Conservation (phyloP, 2,329 filamentous ascomycete species). For the Verticillium alfalfae region DNA sequence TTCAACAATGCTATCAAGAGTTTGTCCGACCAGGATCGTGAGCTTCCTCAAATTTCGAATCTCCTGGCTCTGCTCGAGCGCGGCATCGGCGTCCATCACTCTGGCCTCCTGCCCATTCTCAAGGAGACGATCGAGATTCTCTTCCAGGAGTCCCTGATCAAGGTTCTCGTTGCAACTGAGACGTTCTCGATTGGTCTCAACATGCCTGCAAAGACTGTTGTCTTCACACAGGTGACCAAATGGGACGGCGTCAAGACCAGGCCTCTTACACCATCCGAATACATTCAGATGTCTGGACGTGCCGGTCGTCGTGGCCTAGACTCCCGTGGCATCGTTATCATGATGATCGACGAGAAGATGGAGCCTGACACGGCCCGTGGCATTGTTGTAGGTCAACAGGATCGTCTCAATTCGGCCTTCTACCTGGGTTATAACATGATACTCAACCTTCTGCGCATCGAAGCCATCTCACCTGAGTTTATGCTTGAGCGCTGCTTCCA, state of each 20-base stretch:
- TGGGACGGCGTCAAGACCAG: conserved; percentile 79
- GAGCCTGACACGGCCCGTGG: conserved; percentile 90
- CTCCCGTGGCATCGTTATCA: conserved; percentile 96
- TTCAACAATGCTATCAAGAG: conserved; percentile 91
- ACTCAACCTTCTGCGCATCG: conserved; percentile 91
- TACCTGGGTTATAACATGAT: conserved; percentile 99
- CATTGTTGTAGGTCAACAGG: conserved; percentile 94
- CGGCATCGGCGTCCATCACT: conserved; percentile 96
- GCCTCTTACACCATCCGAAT: conserved; percentile 90
- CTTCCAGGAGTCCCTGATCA: conserved; percentile 96
- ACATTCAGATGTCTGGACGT: conserved; percentile 97
- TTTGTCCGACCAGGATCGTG: conserved; percentile 84
- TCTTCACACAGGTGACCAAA: conserved; percentile 96
- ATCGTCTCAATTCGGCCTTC: conserved; percentile 95
- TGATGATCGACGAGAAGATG: conserved; percentile 98
- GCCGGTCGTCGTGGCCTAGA: conserved; percentile 95
- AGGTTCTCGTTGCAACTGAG: conserved; percentile 95
- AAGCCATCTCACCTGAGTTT: conserved; percentile 96
- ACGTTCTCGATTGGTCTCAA: conserved; percentile 98
- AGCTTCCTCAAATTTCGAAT: conserved; percentile 84
- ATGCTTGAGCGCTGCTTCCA: conserved; percentile 99
- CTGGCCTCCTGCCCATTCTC: conserved; percentile 86
- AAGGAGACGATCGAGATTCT: conserved; percentile 99
- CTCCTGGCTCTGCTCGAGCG: conserved; percentile 82
- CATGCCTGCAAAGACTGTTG: conserved; percentile 98